These are phyloP conservation scores for Schwanniomyces etchellsii DNA, from an alignment of 1,139 yeast genomes.

Conservation along the genomic window DNA sequence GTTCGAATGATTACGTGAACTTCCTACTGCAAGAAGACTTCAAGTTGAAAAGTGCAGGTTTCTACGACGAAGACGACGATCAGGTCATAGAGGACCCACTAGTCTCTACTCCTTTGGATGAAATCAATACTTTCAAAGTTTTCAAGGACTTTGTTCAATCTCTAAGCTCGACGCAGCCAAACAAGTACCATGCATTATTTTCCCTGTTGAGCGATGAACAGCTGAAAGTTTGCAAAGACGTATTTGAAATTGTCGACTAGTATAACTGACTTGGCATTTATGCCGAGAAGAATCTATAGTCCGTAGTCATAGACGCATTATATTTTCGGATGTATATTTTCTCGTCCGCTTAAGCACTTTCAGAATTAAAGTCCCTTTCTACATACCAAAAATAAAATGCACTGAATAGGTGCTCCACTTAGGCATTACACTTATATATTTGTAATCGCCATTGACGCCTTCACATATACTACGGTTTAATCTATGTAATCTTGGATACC, in stretches of 20 bases:
- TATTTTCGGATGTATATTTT: too few relatives aligned
- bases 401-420: too few relatives aligned
- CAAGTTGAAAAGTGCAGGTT: slow-evolving; percentile 30
- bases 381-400: too few relatives aligned
- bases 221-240: slow-evolving; percentile 5
- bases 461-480: too few relatives aligned
- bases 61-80: slow-evolving; percentile 45
- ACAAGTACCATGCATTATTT: slow-evolving; percentile 9
- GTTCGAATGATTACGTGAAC: slow-evolving; percentile 33
- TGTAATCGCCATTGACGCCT: too few relatives aligned
- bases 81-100: slow-evolving; percentile 76
- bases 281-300: neutral
- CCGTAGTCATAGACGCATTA: too few relatives aligned
- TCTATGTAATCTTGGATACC: too few relatives aligned
- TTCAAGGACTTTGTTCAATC: slow-evolving; percentile 12
- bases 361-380: too few relatives aligned
- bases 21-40: slow-evolving; percentile 39
- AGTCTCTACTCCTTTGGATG: slow-evolving; percentile 72
- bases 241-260: slow-evolving; percentile 6
- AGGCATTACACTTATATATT: too few relatives aligned
- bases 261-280: neutral
- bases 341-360: too few relatives aligned
- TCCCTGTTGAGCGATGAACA: slow-evolving; percentile 9
- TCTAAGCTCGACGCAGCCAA: slow-evolving; percentile 7
- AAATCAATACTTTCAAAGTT: slow-evolving; percentile 51